Evolutionary conservation across 129 eudicot genomes (phyloP), one percentile per base, ranked within the genome.

Genomic region (Chrysanthemum seticuspe): DNA sequence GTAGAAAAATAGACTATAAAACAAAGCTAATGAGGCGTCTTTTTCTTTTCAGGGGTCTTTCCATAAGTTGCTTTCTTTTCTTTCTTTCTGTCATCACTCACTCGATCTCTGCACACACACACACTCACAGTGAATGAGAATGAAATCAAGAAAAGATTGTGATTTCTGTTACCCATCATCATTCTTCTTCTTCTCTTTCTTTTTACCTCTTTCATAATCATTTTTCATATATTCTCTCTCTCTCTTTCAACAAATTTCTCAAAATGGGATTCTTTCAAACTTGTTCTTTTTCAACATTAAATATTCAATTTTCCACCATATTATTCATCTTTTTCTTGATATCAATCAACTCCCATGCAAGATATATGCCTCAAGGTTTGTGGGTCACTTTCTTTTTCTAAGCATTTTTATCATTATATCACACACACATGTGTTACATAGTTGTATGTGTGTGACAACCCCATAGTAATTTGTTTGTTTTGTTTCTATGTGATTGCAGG

Each of bases 361-460:
- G 76, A 34, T 72, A 71, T 71, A 49, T 80, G 75, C 86, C 82
- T 79, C 80, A 82, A 83, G 96, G 91, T 86, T 74, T 73, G 76
- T 73, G 73, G 51, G 54, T 79, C 70, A 15, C 67, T 50, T 23
- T 48, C 13, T 14, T 10, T 58, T 18, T 59, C 15, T 13, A 57
- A 19, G 12, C 15, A 47, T 16, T 29, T 69, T 5, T 12, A 6
- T 21, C 63, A 21, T 44, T 21, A 57, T 51, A 45, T 50, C 47
- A 48, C 54, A 10, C 52, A 62, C 25, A 14, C 60, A 73, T 73
- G 11, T 64, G 10, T n/a, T 74, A 2, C 45, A 40, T 55, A 4
- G 23, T 1, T 53, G n/a, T 55, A 40, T 75, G 7, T 36, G 2
- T 58, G n/a, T 59, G 6, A 25, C 57, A 16, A 21, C 1, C 1